Base-by-base conservation (phyloP, 306 rosid species). In the Myrica gale region DNA sequence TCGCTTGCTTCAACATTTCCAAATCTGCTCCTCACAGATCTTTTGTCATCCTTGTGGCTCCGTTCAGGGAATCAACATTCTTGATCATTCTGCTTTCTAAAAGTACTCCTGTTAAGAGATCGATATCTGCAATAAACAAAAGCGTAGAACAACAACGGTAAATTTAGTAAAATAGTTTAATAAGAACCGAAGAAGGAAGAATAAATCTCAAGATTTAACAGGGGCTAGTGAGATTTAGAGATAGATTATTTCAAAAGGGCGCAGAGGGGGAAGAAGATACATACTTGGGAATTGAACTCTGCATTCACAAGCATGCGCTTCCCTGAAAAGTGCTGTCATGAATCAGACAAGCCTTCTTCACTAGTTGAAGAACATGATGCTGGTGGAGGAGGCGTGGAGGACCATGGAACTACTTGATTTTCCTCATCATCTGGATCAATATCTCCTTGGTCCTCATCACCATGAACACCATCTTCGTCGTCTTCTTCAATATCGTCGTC, bases 391-490 rank as follows among this genome's bases (percentile, higher is more conserved):
- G 87, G 76, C 42, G 84, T 76, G 13, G 81, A 80, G 42, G 87
- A 80, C 89, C 88, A 82, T 32, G 97, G 96, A 75, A 92, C 97
- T 51, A 92, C 97, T 82, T 92, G 97, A 78, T 89, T 86, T 75
- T 90, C 96, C 76, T 90, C 90, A 1, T 87, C 90, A 0, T 73
- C 86, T 0, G 66, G 81, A 23, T 69, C 43, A 23, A 5, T 7
- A 1, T 20, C 65, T 44, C 51, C 77, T 17, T 41, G 71, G 19
- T 58, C 10, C 55, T 57, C 81, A 58, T 48, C n/a, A 45, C 23
- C 62, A 5, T 45, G 69, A 15, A 51, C 76, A 0, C 39, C 51
- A 0, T 12, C 72, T 0, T 52, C 76, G 0, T 69, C 62, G 5
- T 4, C 68, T 1, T 2, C 71, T 0, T 44, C 43, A 17, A 41